phyloP scores from a whole-genome alignment of 805 yeast species.

The Wickerhamomyces bovis region DNA sequence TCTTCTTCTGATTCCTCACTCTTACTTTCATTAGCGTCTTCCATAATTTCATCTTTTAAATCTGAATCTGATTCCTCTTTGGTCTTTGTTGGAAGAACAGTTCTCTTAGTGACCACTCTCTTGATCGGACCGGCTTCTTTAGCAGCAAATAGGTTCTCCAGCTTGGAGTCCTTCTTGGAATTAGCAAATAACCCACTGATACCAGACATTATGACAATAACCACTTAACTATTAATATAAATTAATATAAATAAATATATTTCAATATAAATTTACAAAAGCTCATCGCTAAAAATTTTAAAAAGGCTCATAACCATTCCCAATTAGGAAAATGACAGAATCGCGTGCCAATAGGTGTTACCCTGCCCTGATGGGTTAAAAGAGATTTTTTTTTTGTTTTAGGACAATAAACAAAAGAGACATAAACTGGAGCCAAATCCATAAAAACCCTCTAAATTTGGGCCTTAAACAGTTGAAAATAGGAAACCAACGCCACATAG shows the following conservation, averaged over 20 bases:
- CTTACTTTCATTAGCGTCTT: constrained; percentile 11
- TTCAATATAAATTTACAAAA: no score
- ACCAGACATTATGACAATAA: constrained; percentile 24
- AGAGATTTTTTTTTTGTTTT: background rate
- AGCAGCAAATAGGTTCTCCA: constrained; percentile 31
- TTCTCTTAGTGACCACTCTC: constrained; percentile 29
- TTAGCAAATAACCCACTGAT: constrained; percentile 28
- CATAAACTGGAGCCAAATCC: background rate
- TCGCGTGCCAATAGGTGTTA: background rate
- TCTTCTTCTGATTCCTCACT: constrained; percentile 17
- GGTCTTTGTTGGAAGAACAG: constrained; percentile 23
- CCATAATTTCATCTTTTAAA: constrained; percentile 7
- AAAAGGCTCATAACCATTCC: background rate
- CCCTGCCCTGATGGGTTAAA: background rate
- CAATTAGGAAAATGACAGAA: background rate
- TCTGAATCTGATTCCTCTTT: constrained; percentile 8
- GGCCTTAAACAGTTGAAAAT: background rate
- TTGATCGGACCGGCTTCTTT: constrained; percentile 44
- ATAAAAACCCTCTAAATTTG: background rate
- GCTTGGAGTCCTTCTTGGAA: constrained; percentile 26
- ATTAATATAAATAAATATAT: no score
- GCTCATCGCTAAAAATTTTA: constrained; percentile 17
- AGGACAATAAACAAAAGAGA: constrained; percentile 6
- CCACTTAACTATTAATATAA: background rate
- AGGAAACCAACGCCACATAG: background rate